Base-by-base conservation (phyloP, 441 rosid genomes). In the Cnidoscolus chayamansa region DNA sequence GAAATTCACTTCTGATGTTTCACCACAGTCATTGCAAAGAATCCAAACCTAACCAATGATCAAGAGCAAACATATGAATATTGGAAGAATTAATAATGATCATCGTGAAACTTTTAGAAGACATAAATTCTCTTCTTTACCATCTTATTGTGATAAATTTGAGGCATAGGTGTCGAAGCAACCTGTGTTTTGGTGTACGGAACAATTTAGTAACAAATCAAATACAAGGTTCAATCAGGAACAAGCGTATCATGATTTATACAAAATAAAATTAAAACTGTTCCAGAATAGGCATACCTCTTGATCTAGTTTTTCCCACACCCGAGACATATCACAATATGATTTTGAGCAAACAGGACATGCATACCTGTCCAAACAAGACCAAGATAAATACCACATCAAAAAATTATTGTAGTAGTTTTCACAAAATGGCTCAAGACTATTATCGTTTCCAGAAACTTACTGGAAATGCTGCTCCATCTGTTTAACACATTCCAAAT, bases 321-420 rank as follows among this genome's bases (percentile, higher is more conserved):
- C 72, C 1, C 32, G 69, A 7, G 94, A 79, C 98, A 92, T 88
- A 75, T 94, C 90, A 7, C 90, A 79, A 7, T 81, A 80, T 37
- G 98, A 90, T 77, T 92, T 94, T 1, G 91, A 92, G 88, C 97
- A 94, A 70, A 94, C 82, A 0, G 97, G 97, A 67, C 98, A 94
- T 0, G 97, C 67, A 72, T 89, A 94, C 74, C 97, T 94, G 80
- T 72, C 73, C 64, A 35, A 72, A 64, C 43, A 70, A 31, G 15
- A 1, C 5, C 16, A 10, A 16, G 47, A 37, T 72, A 35, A 45
- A 57, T 31, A 50, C 50, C 45, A 32, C 13, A 10, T 13, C 3
- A 17, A 40, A 40, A 17, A 16, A 6, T 15, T 30, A 55, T 7
- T 12, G 15, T 10, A 6, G 15, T 4, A 45, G 72, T 10, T 9